Base-by-base conservation (phyloP, 441 rosid species). In the Pelargonium australe region DNA sequence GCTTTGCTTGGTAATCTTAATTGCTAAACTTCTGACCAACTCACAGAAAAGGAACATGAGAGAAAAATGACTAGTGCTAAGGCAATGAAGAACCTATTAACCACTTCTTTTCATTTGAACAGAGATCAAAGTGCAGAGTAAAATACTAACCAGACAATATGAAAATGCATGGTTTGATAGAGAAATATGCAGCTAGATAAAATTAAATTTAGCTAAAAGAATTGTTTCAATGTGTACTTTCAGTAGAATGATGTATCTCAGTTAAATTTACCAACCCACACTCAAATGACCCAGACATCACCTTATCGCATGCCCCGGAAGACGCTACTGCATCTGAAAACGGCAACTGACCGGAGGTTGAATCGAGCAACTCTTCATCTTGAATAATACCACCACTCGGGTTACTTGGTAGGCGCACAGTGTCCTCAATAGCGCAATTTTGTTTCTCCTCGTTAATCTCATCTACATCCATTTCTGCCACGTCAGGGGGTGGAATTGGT, bases 141-240 rank as follows among this genome's bases (percentile, higher is more conserved):
- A 34, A 34, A 34, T 3, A 34, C 5, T 34, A 34, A 34, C 37
- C 37, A 34, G 37, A 4, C 37, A 2, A 16, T 55, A 16, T 9
- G 61, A 2, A 14, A 53, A 53, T n/a, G 60, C 20, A 53, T 1
- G 19, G 5, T 17, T 55, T 55, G 19, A 17, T 55, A 55, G 9
- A 17, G 10, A 3, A 34, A 55, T 55, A 23, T n/a, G 55, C 13
- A 49, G 10, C 55, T 12, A 12, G n/a, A 49, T 2, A 20, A 55
- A 12, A 55, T 16, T 1, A 7, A 11, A 34, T 34, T 34, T 34
- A 34, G 37, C 37, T 34, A 17, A 66, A 25, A 68, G 84, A 86
- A 87, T 77, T 79, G 91, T 90, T 84, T 92, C 90, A 95, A 90
- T 89, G 98, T 90, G 96, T 92, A 92, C 86, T 92, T 90, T 89